Evolutionary conservation across 108 stramenopile genomes (phyloP), one percentile per base, ranked within the genome.

Genomic region (Pelagomonas calceolata): DNA sequence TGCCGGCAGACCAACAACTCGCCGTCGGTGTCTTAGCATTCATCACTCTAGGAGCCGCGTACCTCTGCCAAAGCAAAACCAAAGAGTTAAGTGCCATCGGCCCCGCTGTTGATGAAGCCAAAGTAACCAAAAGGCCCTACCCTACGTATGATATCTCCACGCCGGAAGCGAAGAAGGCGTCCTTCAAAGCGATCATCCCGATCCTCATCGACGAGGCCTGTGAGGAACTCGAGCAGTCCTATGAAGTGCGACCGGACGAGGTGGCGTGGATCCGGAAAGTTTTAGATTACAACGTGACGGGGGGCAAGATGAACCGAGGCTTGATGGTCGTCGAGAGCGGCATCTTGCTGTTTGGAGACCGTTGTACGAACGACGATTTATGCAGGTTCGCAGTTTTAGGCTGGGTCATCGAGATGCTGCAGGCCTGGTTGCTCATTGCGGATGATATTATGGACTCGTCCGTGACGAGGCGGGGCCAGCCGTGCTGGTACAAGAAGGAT

Each of bases 391-490:
- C 79, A n/a, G 81, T 81, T 26, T 71, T 84, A n/a, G 99, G 99
- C 68, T 99, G 99, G 99, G 81, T 85, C 66, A 83, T 97, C 63
- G 94, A 97, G 73, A 95, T 86, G 83, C 74, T 97, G 16, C 96
- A 97, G 83, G 99, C 99, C 45, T 98, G 91, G 75, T 95, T 99
- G 75, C 81, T 99, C 46, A 93, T 99, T 15, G 95, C 96, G 0
- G 99, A 99, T 71, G 99, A 99, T 78, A 82, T 99, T 51, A 99
- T 99, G 99, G 99, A 99, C 79, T 87, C 78, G n/a, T 90, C 89
- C 69, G 74, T 87, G 63, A 98, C 97, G 21, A 91, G 99, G 60
- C 94, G 99, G 31, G 97, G 99, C 67, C 79, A 90, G 70, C 96
- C 96, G 64, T 98, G 97, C 80, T 99, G 99, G 99, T 95, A 91